phyloP scores from a whole-genome alignment of 1,284 basidiomycete genomes.

The Vanrija sp. region DNA sequence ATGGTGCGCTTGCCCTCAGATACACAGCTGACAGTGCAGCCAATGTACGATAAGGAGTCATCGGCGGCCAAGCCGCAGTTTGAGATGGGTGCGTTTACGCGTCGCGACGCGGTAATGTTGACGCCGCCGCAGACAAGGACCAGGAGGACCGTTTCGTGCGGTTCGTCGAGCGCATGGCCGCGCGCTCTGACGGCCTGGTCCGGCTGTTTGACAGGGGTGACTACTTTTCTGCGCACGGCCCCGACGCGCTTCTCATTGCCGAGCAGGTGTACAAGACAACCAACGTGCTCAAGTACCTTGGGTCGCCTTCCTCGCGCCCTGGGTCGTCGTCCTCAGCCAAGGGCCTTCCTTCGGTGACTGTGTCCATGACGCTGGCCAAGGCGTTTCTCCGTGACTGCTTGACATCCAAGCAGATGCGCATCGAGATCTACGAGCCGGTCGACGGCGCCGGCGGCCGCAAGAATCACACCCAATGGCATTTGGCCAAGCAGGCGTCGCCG shows the following conservation, averaged over 20 bases:
- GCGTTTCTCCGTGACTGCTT: slow-evolving; percentile 84
- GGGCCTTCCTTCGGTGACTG: slow-evolving; percentile 68
- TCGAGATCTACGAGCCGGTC: slow-evolving; percentile 87
- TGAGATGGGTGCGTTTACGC: slow-evolving; percentile 32
- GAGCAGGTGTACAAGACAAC: slow-evolving; percentile 74
- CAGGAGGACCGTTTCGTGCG: slow-evolving; percentile 70
- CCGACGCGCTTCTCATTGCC: slow-evolving; percentile 84
- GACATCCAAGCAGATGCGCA: slow-evolving; percentile 80
- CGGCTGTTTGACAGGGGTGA: slow-evolving; percentile 78
- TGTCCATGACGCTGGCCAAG: slow-evolving; percentile 79
- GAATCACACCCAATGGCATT: slow-evolving; percentile 64
- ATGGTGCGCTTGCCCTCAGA: slow-evolving; percentile 2
- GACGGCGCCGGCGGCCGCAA: slow-evolving; percentile 54
- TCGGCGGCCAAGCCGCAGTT: slow-evolving; percentile 41
- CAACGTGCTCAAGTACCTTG: slow-evolving; percentile 78
- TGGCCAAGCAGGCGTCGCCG: slow-evolving; percentile 79
- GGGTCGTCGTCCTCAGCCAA: slow-evolving; percentile 32
- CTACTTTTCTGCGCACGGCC: slow-evolving; percentile 83
- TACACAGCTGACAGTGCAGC: slow-evolving; percentile 15
- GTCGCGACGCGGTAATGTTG: neutral
- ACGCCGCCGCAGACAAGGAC: slow-evolving; percentile 50
- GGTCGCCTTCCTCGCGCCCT: slow-evolving; percentile 9
- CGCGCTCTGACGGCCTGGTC: slow-evolving; percentile 57
- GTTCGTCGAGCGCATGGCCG: slow-evolving; percentile 65
- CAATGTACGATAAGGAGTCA: slow-evolving; percentile 47